Evolutionary conservation across 192 early-diverging fungal species (phyloP), one percentile per base, ranked within the genome.

Genomic region (Coemansia furcata): DNA sequence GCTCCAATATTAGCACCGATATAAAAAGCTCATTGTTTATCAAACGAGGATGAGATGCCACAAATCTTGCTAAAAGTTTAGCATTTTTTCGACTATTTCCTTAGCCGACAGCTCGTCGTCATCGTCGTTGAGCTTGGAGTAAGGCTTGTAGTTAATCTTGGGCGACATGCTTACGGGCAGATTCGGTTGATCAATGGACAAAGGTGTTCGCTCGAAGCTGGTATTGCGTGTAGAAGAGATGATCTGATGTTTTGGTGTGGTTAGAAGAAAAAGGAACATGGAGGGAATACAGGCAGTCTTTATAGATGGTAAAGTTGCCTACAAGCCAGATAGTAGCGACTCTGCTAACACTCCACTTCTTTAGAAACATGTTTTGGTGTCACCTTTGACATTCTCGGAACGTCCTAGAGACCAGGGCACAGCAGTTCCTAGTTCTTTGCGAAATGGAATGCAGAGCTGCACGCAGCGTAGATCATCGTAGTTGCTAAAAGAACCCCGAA

Each of bases 1-100:
- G 15, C 17, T 44, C 43, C 43, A 44, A 17, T 38, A 44, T n/a
- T 44, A 44, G 2, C 37, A 6, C 6, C 6, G 37, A 38, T 38
- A 38, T 38, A 44, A 17, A n/a, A 44, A 47, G 17, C 6, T 19
- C 30, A 55, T 55, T 55, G 52, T 55, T 55, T 55, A 32, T 55
- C 14, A 32, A 26, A 26, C 23, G 15, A 1, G 6, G 14, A 19
- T 0, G 43, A n/a, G 14, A 8, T 21, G 46, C 7, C 46, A 21
- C 43, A n/a, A 44, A n/a, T 0, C 15, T 17, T 17, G 54, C 35
- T 36, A 67, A 67, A 67, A 67, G 35, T 67, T 67, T 8, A 67
- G 58, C 66, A 60, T 44, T 11, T 60, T 43, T 3, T 67, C 57
- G 21, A 60, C 66, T 14, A 47, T 46, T 8, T 67, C 57, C 43